These are phyloP conservation scores for Aristolochia contorta DNA, from an alignment of 164 flowering plant species.

Conservation along the genomic window DNA sequence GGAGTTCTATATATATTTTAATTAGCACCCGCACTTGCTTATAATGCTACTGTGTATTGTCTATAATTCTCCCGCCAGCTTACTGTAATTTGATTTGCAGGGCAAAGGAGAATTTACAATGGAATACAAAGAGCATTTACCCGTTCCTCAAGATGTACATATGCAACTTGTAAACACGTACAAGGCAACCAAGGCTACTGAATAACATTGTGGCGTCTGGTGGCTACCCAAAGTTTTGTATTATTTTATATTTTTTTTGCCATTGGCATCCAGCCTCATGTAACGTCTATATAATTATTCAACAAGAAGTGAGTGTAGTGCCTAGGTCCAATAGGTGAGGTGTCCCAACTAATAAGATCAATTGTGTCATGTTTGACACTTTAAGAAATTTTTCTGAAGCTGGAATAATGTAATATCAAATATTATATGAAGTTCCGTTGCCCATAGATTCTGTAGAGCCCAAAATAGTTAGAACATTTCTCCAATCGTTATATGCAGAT, in stretches of 20 bases:
- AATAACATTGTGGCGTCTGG: conserved; percentile 1
- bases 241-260: not conserved
- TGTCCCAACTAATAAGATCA: no score
- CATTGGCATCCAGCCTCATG: no score
- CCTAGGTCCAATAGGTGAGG: no score
- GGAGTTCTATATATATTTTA: not conserved
- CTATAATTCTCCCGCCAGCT: not conserved
- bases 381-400: no score
- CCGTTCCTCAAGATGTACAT: conserved; percentile 83
- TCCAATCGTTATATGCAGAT: no score
- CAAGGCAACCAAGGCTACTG: conserved; percentile 20
- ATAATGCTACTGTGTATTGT: not conserved
- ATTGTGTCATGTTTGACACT: no score
- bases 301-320: no score
- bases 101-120: conserved; percentile 98
- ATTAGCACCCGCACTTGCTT: not conserved
- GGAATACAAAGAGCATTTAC: conserved; percentile 88
- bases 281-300: no score
- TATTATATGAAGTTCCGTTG: no score
- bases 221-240: not conserved
- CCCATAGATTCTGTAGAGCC: no score
- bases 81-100: conserved; percentile 26
- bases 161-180: conserved; percentile 70
- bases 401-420: no score
- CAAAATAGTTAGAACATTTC: no score